Percentiles rank a stretch among this genome's conserved stretches.
Conservation (phyloP, 345 rosid species). For the Dipteronia dyeriana region DNA sequence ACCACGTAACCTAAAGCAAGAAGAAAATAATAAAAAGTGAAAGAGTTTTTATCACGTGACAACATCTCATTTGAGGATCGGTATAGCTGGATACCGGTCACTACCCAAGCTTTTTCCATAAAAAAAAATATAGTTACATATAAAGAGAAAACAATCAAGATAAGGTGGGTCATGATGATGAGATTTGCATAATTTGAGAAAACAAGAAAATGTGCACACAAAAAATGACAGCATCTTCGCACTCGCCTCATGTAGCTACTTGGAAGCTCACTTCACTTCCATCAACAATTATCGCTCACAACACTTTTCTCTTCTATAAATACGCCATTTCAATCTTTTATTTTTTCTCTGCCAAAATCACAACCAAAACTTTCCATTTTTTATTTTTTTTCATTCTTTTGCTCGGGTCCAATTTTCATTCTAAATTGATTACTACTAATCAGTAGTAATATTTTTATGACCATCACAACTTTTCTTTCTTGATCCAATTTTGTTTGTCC, state of each 20-base stretch:
- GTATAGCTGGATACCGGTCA: too few species aligned
- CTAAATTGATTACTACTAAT: too few species aligned
- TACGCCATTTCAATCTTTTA: slow-evolving; percentile 14
- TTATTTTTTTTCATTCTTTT: not conserved
- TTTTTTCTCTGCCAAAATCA: not conserved
- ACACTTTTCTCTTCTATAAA: slow-evolving; percentile 4
- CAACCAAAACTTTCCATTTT: not conserved
- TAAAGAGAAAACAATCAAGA: not conserved
- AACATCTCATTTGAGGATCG: too few species aligned
- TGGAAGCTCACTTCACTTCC: slow-evolving; percentile 41
- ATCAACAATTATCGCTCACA: not conserved
- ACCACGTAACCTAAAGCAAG: too few species aligned
- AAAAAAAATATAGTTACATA: too few species aligned
- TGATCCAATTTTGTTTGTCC: too few species aligned
- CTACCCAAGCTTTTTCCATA: too few species aligned
- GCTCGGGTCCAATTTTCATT: too few species aligned
- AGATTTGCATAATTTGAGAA: not conserved
- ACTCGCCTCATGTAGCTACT: slow-evolving; percentile 33
- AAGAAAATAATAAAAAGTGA: too few species aligned
- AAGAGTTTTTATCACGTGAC: too few species aligned
- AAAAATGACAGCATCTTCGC: slow-evolving; percentile 31
- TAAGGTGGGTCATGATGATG: not conserved
- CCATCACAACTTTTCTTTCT: too few species aligned
- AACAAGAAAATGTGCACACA: not conserved
- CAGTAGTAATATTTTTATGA: too few species aligned